Evolutionary conservation across 2,329 filamentous ascomycete genomes (phyloP), one percentile per base, ranked within the genome.

Genomic region (Ilyonectria mors-panacis): DNA sequence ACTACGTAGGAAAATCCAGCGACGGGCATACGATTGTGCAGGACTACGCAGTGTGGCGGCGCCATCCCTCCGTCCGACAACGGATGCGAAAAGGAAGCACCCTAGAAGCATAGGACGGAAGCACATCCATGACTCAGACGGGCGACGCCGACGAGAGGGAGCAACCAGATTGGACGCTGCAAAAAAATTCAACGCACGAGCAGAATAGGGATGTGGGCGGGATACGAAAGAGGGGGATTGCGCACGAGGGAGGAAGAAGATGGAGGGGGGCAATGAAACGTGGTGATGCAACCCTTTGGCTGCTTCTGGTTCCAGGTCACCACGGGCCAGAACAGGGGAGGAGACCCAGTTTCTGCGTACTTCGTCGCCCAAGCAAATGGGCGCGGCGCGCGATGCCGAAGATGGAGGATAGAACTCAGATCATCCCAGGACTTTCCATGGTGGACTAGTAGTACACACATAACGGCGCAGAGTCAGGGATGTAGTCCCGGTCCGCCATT

Each of bases 51-150:
- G 15, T 47, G 67, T 70, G 65, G 65, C 61, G 67, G 58, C 65
- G 70, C 70, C 69, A 73, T 66, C 72, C 67, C 51, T 57, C 70
- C 67, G 58, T 3, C 70, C 70, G 65, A 51, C 33, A 57, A 45
- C 37, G 37, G 42, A 67, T 57, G 48, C 68, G 5, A 33, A 61
- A 62, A 59, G 66, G 72, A 74, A 74, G 64, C 45, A 50, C 6
- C 35, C 63, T 68, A 71, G 70, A 74, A 73, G 33, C 30, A 71
- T 54, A 45, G 63, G 64, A 60, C 39, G 6, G 55, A 42, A 53
- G 45, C 28, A 63, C 33, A 55, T 48, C n/a, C 51, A 56, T 61
- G 63, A 65, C 39, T 65, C 48, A 61, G 58, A 54, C 45, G 47
- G 19, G 15, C 51, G 57, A 50, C 23, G 47, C 47, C 47, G 47